phyloP scores from a whole-genome alignment of 2,329 filamentous ascomycete species.

The Sphaceloma murrayae region DNA sequence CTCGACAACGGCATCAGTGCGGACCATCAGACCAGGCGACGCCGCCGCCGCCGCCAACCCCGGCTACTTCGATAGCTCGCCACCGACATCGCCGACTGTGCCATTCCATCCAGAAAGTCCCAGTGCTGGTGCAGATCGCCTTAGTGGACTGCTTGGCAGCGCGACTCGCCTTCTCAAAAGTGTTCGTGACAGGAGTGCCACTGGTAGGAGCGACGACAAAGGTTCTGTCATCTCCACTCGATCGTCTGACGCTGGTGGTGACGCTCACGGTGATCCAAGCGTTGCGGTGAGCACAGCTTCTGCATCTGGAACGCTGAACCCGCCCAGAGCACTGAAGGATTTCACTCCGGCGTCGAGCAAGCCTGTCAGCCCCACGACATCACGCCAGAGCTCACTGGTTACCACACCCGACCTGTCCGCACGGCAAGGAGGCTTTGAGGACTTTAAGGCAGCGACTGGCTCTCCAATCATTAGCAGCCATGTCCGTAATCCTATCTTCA shows the following conservation, averaged over 20 bases:
- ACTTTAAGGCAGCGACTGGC: conserved; percentile 22
- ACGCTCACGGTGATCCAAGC: conserved; percentile 56
- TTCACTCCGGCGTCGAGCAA: conserved; percentile 28
- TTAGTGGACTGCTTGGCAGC: conserved; percentile 39
- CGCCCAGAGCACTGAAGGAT: conserved; percentile 39
- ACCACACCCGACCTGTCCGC: conserved; percentile 17
- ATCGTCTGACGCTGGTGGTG: conserved; percentile 47
- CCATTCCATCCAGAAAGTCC: conserved; percentile 38
- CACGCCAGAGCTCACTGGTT: conserved; percentile 20
- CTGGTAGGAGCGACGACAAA: conserved; percentile 38
- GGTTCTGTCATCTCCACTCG: conserved; percentile 57
- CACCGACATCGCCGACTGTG: conserved; percentile 34
- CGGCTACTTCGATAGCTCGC: conserved; percentile 27
- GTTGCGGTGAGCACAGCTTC: conserved; percentile 54
- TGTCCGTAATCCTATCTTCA: conserved; percentile 18
- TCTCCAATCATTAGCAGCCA: conserved; percentile 19
- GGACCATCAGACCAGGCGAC: conserved; percentile 38
- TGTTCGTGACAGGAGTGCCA: conserved; percentile 34
- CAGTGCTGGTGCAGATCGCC: conserved; percentile 32
- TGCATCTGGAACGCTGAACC: conserved; percentile 51
- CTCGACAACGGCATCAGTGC: conserved; percentile 35
- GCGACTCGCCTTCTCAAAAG: conserved; percentile 39
- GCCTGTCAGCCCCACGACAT: conserved; percentile 25
- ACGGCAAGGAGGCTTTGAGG: conserved; percentile 13
- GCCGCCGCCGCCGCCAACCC: conserved; percentile 21